Evolutionary conservation across 495 filamentous ascomycete species (phyloP), one percentile per base, ranked within the genome.

Genomic region (Terfezia boudieri): DNA sequence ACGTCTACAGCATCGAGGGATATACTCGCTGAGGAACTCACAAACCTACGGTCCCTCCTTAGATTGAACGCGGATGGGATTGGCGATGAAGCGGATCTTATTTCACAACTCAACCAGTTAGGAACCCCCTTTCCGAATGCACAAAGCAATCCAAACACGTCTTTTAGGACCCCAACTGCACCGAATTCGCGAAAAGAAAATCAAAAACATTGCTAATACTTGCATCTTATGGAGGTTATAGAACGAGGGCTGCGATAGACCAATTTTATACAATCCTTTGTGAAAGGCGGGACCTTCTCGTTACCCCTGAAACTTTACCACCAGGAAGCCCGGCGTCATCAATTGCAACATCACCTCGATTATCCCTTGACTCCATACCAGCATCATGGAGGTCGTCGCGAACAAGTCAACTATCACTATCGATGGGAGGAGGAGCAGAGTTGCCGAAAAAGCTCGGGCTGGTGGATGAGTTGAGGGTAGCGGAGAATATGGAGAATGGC

Each of bases 21-120:
- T 56, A 49, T 54, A 37, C 57, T 64, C 20, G 55, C 56, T 3
- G 58, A 64, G 48, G 53, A 64, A 36, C 50, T 64, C 48, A 64
- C 59, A 36, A 59, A 58, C 22, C 62, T 64, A 10, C 64, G 60
- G 38, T 58, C 59, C 20, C 56, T 64, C 11, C 36, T 64, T 14
- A 58, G 62, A 36, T 55, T 64, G 20, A 63, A 64, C 52, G 61
- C 62, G 46, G 62, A 64, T 55, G 62, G 62, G 9, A 58, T 64
- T 52, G 61, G 62, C 16, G 62, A 64, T 51, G 50, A 62, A 36
- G 59, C 61, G 32, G 59, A 62, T 49, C 36, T 62, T 32, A 37
- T 58, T 56, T 51, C 57, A 56, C 60, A 59, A 54, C 53, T 46
- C 17, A 58, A 46, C 38, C 49, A 55, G 55, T 59, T 61, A 53